Evolutionary conservation across 805 yeast species (phyloP).

Genomic region (Debaryomyces hansenii): DNA sequence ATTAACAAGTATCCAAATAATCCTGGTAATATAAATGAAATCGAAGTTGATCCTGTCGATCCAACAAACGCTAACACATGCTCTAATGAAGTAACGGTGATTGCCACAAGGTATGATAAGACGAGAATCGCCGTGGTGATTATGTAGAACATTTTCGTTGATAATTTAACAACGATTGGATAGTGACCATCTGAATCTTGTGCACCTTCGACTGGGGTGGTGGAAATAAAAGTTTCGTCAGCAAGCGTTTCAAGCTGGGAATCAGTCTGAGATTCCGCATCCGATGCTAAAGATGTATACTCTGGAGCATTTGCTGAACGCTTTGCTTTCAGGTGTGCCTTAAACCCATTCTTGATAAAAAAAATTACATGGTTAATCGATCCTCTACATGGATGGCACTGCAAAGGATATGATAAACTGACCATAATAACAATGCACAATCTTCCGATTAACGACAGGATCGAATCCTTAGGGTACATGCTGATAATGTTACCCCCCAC

Average conservation of each 20-base stretch:
- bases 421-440: constrained; percentile 70
- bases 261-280: constrained; percentile 21
- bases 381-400: constrained; percentile 80
- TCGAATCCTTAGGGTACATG: constrained; percentile 57
- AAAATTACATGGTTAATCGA: constrained; percentile 65
- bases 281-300: constrained; percentile 28
- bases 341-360: constrained; percentile 42
- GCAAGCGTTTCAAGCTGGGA: constrained; percentile 15
- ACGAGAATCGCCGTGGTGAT: constrained; percentile 50
- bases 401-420: constrained; percentile 70
- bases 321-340: constrained; percentile 20
- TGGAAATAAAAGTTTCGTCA: constrained; percentile 40
- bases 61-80: constrained; percentile 73
- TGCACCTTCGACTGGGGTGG: constrained; percentile 48
- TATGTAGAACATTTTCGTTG: constrained; percentile 44
- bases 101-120: constrained; percentile 55
- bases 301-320: constrained; percentile 13
- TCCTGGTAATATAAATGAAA: constrained; percentile 78
- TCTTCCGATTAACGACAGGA: constrained; percentile 54
- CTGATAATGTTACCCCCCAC: constrained; percentile 68
- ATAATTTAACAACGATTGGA: constrained; percentile 50
- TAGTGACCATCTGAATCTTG: constrained; percentile 47
- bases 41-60: constrained; percentile 80
- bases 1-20: constrained; percentile 65
- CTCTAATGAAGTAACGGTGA: constrained; percentile 62